phyloP scores from a whole-genome alignment of 805 yeast species.

The Schizosaccharomyces octosporus region DNA sequence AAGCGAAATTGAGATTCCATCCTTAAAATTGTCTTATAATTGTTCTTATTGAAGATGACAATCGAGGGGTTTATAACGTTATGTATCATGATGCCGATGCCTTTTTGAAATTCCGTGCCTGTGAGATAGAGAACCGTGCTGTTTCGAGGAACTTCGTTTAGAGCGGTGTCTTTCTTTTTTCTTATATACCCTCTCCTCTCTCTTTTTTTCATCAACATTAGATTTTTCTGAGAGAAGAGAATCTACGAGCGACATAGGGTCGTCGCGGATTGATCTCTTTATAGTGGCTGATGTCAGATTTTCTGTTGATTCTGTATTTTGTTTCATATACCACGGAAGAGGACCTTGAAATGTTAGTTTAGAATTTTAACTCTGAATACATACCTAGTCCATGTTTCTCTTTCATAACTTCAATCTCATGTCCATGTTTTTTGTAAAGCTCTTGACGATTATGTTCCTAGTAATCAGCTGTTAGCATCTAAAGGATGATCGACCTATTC shows the following conservation, averaged over 20 bases:
- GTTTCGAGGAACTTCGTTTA: too few species aligned
- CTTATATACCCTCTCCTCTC: too few species aligned
- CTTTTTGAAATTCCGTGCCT: too few species aligned
- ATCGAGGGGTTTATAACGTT: too few species aligned
- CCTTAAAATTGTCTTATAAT: too few species aligned
- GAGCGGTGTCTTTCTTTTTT: too few species aligned
- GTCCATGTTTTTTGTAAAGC: neutral
- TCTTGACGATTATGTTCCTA: neutral
- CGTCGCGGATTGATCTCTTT: neutral
- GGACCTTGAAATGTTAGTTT: neutral
- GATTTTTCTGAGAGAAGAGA: neutral
- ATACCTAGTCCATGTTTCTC: neutral
- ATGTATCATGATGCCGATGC: too few species aligned
- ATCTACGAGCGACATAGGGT: neutral
- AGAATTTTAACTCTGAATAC: neutral
- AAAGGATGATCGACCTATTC: neutral
- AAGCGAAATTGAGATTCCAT: too few species aligned
- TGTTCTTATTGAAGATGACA: too few species aligned
- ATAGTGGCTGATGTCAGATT: neutral
- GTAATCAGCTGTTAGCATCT: neutral
- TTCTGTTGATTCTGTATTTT: neutral
- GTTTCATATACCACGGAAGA: neutral
- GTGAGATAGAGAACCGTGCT: too few species aligned
- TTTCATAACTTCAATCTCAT: neutral
- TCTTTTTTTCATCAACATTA: too few species aligned